phyloP scores from a whole-genome alignment of 1,284 basidiomycete species.

The Ceratobasidium sp. region DNA sequence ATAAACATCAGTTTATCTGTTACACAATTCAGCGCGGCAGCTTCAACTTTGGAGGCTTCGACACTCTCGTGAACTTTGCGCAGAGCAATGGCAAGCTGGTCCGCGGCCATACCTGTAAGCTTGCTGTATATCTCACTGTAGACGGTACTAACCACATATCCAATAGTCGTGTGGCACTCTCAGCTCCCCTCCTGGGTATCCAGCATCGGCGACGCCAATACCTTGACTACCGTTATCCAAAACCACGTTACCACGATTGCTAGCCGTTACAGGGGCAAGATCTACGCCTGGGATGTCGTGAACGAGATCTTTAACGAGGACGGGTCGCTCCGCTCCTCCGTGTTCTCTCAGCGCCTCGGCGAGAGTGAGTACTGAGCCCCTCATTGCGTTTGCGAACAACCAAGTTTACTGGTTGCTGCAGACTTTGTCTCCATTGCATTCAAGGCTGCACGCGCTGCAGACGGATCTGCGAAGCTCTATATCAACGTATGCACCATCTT shows the following conservation, averaged over 20 bases:
- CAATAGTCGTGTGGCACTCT: slow-evolving; percentile 46
- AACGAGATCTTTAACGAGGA: slow-evolving; percentile 44
- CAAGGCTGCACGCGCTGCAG: too few relatives aligned
- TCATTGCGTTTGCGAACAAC: background rate
- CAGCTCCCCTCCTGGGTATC: slow-evolving; percentile 44
- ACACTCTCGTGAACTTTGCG: slow-evolving; percentile 44
- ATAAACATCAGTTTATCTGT: too few relatives aligned
- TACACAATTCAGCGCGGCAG: slow-evolving; percentile 13
- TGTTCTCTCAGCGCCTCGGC: slow-evolving; percentile 46
- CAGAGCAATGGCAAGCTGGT: slow-evolving; percentile 44
- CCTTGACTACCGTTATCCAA: too few relatives aligned
- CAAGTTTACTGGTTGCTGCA: too few relatives aligned
- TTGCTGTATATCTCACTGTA: too few relatives aligned
- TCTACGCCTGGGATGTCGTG: too few relatives aligned
- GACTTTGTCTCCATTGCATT: background rate
- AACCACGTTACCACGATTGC: too few relatives aligned
- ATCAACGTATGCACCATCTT: slow-evolving; percentile 13
- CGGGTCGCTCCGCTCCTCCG: slow-evolving; percentile 46
- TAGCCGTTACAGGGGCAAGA: too few relatives aligned
- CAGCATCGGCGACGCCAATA: too few relatives aligned
- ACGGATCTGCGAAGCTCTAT: background rate
- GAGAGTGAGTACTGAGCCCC: background rate
- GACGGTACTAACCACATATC: too few relatives aligned
- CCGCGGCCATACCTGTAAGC: slow-evolving; percentile 33
- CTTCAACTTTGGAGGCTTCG: slow-evolving; percentile 46